Conservation (phyloP, 495 filamentous ascomycete genomes). For the Penicillium malachiteum region DNA sequence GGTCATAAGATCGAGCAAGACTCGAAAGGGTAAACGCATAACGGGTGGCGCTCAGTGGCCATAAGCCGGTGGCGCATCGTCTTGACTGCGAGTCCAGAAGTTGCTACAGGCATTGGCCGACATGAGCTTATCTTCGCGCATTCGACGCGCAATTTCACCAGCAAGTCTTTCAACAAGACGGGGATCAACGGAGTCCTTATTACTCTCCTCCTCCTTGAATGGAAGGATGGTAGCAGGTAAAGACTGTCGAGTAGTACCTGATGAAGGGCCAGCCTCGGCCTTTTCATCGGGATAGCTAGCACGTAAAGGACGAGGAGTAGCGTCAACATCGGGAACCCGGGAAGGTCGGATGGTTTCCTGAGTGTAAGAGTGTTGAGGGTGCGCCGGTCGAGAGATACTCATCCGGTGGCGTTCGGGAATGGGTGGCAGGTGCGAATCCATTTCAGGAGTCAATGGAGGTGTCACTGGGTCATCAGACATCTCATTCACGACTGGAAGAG, state of each 20-base stretch:
- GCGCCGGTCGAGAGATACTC: conserved; percentile 31
- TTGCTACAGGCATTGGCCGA: conserved; percentile 32
- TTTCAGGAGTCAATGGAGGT: conserved; percentile 40
- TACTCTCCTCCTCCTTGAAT: conserved; percentile 32
- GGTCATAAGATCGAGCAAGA: conserved; percentile 34
- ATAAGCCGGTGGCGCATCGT: conserved; percentile 46
- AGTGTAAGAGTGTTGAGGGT: conserved; percentile 33
- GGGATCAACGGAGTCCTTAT: conserved; percentile 68
- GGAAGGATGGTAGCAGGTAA: conserved; percentile 40
- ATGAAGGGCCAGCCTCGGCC: conserved; percentile 31
- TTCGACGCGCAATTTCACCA: conserved; percentile 79
- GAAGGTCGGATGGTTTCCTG: conserved; percentile 21
- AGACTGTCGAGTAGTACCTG: conserved; percentile 23
- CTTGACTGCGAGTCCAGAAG: conserved; percentile 42
- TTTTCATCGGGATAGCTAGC: conserved; percentile 22
- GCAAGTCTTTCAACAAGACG: conserved; percentile 91
- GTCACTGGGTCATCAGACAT: conserved; percentile 47
- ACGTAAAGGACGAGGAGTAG: conserved; percentile 37
- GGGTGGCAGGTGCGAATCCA: conserved; percentile 31
- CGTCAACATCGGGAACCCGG: conserved; percentile 33
- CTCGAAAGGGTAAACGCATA: conserved; percentile 21
- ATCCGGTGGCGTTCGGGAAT: conserved; percentile 41
- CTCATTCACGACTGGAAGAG: conserved; percentile 41
- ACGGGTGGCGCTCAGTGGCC: conserved; percentile 34
- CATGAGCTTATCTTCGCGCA: conserved; percentile 67